Percentiles rank a stretch among this genome's conserved stretches.
Conservation (phyloP, 1,284 basidiomycete species). For the Ceraceosorus guamensis region DNA sequence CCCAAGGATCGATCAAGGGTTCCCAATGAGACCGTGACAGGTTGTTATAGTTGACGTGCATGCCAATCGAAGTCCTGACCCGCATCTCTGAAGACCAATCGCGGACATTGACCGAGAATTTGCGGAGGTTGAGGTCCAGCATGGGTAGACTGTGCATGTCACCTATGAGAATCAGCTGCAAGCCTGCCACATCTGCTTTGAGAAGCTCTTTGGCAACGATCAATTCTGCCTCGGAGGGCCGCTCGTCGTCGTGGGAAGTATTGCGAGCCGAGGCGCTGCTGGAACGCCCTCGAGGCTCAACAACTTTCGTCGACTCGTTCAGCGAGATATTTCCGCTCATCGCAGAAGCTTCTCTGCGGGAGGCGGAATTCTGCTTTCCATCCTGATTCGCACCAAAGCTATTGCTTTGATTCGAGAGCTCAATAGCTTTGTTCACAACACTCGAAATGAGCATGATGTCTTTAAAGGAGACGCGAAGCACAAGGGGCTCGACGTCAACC, state of each 20-base stretch:
- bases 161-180: conserved; percentile 87
- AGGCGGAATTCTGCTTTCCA: background rate
- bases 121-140: conserved; percentile 76
- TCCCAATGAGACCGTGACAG: conserved; percentile 98
- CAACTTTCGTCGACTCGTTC: too few species aligned
- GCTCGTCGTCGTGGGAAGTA: background rate
- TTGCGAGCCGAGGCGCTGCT: too few species aligned
- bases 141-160: conserved; percentile 92
- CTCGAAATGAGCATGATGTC: conserved; percentile 84
- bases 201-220: conserved; percentile 43
- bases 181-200: conserved; percentile 54
- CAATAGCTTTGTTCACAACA: conserved; percentile 80
- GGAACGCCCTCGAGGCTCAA: too few species aligned
- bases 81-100: conserved; percentile 87
- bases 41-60: conserved; percentile 95
- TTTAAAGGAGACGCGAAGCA: conserved; percentile 85
- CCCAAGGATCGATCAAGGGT: conserved; percentile 98
- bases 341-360: too few species aligned
- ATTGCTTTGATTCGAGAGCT: conserved; percentile 54
- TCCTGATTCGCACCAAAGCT: background rate
- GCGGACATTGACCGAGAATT: conserved; percentile 72
- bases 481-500: conserved; percentile 65
- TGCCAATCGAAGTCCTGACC: conserved; percentile 48
- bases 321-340: too few species aligned
- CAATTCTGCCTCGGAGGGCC: conserved; percentile 29